Evolutionary conservation across 208 protist genomes (phyloP), one percentile per base, ranked within the genome.

Genomic region (Trypanosoma platydactyli): DNA sequence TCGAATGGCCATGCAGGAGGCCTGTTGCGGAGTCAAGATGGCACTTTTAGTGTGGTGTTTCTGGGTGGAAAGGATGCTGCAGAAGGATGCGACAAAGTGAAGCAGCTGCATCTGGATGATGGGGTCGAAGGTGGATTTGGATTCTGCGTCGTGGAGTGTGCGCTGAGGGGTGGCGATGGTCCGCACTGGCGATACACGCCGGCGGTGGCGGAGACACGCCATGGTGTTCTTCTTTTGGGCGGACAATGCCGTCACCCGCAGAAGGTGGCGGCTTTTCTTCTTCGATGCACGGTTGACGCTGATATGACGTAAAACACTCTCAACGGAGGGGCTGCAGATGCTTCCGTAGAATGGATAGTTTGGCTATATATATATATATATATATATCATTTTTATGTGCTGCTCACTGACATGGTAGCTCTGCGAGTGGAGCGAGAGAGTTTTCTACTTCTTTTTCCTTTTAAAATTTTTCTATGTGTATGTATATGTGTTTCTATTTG

Each of bases 151-250:
- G 57, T 72, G 29, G 46, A 65, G 3, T 38, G 57, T 22, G 27
- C 41, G 22, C 22, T 50, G 16, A 42, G 20, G 13, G 27, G 57
- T 11, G 41, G 29, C 30, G 54, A 61, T 12, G 76, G 57, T 50
- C 73, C 85, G 38, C 82, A 88, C 71, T 91, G 85, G 82, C 85
- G 85, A 25, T 91, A 91, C 70, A 86, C 78, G 12, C 61, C 76
- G 11, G 81, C 80, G 3, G 64, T 64, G 13, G 75, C 82, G 30
- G 73, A 72, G 44, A 64, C 56, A n/a, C 33, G 27, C 7, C 49
- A 64, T 4, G 82, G 82, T 15, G 49, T 91, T 50, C 55, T 91
- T 38, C 54, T 92, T 2, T 56, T 92, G 5, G 86, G 74, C 9
- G 86, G 82, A 13, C 80, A 92, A 58, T 92, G 86, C 35, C 79